Percentiles rank a stretch among this genome's conserved stretches.
Conservation (phyloP, 768 basidiomycete species). For the Lentinula edodes region DNA sequence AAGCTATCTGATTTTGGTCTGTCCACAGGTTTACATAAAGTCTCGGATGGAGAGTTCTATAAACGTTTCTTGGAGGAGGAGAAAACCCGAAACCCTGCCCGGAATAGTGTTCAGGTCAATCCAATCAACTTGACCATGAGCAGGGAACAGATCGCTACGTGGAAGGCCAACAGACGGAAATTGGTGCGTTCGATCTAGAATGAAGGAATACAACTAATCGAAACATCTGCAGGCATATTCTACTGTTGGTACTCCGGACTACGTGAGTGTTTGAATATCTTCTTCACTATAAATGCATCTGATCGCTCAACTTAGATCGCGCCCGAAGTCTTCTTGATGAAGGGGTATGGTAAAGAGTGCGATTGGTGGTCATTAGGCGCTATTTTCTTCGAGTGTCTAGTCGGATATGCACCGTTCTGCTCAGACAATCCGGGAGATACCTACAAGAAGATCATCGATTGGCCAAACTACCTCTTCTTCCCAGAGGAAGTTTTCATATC, state of each 20-base stretch:
- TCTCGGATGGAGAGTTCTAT: constrained; percentile 91
- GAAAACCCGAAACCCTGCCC: constrained; percentile 55
- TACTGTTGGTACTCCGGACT: constrained; percentile 67
- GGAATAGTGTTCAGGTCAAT: constrained; percentile 98
- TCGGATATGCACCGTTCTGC: constrained; percentile 98
- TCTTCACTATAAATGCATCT: not conserved
- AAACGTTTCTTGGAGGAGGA: constrained; percentile 83
- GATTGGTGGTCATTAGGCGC: constrained; percentile 99
- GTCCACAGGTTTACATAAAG: constrained; percentile 96
- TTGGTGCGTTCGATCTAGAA: constrained; percentile 44
- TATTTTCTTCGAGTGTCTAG: constrained; percentile 98
- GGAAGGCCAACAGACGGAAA: constrained; percentile 98
- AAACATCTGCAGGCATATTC: constrained; percentile 72
- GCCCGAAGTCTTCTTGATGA: constrained; percentile 94
- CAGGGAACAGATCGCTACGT: constrained; percentile 94
- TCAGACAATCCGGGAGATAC: constrained; percentile 96
- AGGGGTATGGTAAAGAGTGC: constrained; percentile 97
- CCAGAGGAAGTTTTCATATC: constrained; percentile 95
- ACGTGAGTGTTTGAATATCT: constrained; percentile 39
- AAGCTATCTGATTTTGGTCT: constrained; percentile 98
- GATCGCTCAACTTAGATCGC: constrained; percentile 59
- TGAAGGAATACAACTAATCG: not conserved
- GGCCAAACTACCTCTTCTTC: constrained; percentile 87
- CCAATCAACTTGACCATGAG: constrained; percentile 97
- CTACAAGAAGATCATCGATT: constrained; percentile 97